Evolutionary conservation across 331 rosid species (phyloP).

Genomic region (Rhamnella rubrinervis): DNA sequence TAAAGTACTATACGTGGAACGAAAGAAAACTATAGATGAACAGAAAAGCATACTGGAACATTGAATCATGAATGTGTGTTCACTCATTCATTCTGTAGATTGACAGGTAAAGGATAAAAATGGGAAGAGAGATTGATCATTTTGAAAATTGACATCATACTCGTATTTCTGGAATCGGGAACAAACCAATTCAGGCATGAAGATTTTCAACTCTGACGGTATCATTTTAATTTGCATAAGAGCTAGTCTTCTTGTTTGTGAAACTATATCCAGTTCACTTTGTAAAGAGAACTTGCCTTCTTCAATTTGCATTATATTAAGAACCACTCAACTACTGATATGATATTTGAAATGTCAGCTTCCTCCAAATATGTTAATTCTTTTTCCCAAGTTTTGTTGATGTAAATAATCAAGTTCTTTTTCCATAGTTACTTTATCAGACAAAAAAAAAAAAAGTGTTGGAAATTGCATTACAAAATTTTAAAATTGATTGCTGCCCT

Average conservation of each 20-base stretch:
- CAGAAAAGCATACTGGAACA: slow-evolving; percentile 14
- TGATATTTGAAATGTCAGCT: too few species aligned
- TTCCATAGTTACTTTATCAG: too few species aligned
- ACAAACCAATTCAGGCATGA: slow-evolving; percentile 14
- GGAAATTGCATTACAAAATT: too few species aligned
- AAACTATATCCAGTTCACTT: not conserved
- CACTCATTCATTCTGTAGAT: slow-evolving; percentile 5
- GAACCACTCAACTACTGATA: too few species aligned
- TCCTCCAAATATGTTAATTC: too few species aligned
- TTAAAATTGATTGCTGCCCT: too few species aligned
- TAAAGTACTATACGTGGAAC: not conserved
- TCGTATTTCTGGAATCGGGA: slow-evolving; percentile 23
- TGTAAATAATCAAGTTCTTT: too few species aligned
- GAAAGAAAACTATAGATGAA: not conserved
- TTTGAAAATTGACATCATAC: slow-evolving; percentile 26
- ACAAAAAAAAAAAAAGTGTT: too few species aligned
- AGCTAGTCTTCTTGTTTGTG: not conserved
- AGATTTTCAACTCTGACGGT: slow-evolving; percentile 4
- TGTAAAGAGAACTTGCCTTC: not conserved
- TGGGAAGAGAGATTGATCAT: not conserved
- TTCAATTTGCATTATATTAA: not conserved
- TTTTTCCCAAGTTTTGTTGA: too few species aligned
- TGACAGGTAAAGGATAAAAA: not conserved
- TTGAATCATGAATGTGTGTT: not conserved
- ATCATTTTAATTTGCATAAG: slow-evolving; percentile 1